These are phyloP conservation scores for Friedmanniomyces simplex DNA, from an alignment of 495 filamentous ascomycete species.

Conservation along the genomic window DNA sequence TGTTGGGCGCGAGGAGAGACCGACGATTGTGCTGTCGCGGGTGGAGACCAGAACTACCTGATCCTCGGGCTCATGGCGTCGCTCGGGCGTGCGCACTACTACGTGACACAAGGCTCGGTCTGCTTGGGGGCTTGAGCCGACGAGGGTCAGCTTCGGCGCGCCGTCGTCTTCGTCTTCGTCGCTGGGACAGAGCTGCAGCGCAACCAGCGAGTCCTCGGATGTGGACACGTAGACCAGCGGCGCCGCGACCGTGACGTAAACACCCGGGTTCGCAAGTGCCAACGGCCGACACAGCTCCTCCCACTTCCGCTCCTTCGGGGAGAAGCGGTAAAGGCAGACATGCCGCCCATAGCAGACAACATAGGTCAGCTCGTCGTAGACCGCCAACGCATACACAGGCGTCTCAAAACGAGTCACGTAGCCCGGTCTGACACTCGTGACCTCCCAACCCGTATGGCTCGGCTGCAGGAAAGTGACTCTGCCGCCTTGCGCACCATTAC, in stretches of 20 bases:
- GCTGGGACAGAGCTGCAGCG: slow-evolving; percentile 8
- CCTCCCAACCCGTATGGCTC: slow-evolving; percentile 3
- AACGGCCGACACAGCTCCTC: slow-evolving; percentile 8
- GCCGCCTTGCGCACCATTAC: slow-evolving; percentile 6
- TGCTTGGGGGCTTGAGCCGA: background rate
- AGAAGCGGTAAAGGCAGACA: slow-evolving; percentile 16
- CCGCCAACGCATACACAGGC: slow-evolving; percentile 17
- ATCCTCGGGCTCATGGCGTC: background rate
- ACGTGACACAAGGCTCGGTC: slow-evolving; percentile 2
- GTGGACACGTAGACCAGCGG: slow-evolving; percentile 30
- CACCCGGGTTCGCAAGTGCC: slow-evolving; percentile 23
- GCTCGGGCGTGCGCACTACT: background rate
- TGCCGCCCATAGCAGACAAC: slow-evolving; percentile 7
- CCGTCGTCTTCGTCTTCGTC: background rate
- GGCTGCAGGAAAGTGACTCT: slow-evolving; percentile 16
- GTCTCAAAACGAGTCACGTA: background rate
- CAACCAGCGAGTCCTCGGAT: slow-evolving; percentile 25
- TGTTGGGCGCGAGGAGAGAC: slow-evolving; percentile 7
- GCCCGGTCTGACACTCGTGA: slow-evolving; percentile 1
- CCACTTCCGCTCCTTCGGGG: slow-evolving; percentile 7
- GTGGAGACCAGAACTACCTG: slow-evolving; percentile 22
- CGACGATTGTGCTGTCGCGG: slow-evolving; percentile 22
- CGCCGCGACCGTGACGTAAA: slow-evolving; percentile 21
- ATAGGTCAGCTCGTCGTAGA: slow-evolving; percentile 16
- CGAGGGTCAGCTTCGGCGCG: background rate